A percentile compares a stretch with the other conserved stretches of the same genome.
phyloP scores from a whole-genome alignment of 441 rosid genomes.

The Manihot esculenta region DNA sequence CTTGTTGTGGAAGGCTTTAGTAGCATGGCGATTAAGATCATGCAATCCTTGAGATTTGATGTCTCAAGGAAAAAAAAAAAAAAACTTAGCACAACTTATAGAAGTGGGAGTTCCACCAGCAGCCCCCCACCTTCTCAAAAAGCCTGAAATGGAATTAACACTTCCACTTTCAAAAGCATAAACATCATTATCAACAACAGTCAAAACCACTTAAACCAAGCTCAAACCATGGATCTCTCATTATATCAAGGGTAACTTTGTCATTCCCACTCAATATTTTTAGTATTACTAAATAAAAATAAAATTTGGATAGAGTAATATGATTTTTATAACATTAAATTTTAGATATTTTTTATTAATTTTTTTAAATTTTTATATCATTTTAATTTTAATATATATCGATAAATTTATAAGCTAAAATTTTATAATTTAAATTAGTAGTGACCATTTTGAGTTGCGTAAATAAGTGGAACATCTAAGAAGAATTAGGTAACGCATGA shows the following conservation, averaged over 20 bases:
- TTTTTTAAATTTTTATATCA: too few relatives aligned
- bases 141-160: neutral
- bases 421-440: too few relatives aligned
- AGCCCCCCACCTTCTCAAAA: neutral
- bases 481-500: neutral
- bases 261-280: too few relatives aligned
- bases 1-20: neutral
- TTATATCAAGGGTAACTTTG: too few relatives aligned
- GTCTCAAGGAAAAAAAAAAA: too few relatives aligned
- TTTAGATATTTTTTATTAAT: too few relatives aligned
- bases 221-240: neutral
- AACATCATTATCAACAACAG: neutral
- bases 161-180: slow-evolving; percentile 16
- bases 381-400: too few relatives aligned
- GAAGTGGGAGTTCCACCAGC: slow-evolving; percentile 18
- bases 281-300: too few relatives aligned
- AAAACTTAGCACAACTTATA: too few relatives aligned
- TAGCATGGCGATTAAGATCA: neutral
- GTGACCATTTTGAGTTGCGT: neutral
- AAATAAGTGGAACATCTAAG: neutral
- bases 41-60: slow-evolving; percentile 1
- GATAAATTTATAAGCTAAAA: too few relatives aligned
- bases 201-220: neutral
- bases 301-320: too few relatives aligned
- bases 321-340: too few relatives aligned